phyloP scores from a whole-genome alignment of 345 rosid genomes.

The Lepidium aucheri region DNA sequence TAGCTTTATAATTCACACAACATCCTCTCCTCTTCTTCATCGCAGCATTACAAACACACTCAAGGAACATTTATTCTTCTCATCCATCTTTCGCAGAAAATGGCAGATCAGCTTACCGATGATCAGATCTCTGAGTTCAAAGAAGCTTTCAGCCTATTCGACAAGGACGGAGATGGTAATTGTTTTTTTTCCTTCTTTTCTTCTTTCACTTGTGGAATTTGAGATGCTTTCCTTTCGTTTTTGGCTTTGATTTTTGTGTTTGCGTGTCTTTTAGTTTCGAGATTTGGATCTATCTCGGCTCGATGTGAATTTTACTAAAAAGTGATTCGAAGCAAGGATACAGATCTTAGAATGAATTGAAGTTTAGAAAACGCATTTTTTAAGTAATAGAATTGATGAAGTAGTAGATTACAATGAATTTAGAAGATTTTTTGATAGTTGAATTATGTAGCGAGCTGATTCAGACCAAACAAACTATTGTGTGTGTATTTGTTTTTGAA shows the following conservation, averaged over 20 bases:
- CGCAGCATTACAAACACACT: neutral
- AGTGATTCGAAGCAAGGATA: neutral
- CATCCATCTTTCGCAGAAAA: neutral
- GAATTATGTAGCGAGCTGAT: neutral
- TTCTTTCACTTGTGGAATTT: neutral
- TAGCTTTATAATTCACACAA: neutral
- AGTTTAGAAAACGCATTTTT: neutral
- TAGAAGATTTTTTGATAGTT: neutral
- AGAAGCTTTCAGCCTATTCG: slow-evolving; percentile 46
- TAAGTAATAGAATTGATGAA: neutral
- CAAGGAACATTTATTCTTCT: neutral
- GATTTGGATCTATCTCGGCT: neutral
- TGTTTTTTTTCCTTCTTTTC: neutral
- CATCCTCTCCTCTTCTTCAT: neutral
- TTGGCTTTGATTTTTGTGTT: neutral
- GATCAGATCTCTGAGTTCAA: slow-evolving; percentile 43
- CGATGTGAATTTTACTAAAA: neutral
- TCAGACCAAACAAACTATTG: too few relatives aligned
- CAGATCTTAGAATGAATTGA: neutral
- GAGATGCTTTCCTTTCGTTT: neutral
- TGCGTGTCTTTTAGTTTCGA: too few relatives aligned
- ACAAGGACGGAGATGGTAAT: slow-evolving; percentile 49
- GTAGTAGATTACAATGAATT: too few relatives aligned
- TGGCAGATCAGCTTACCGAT: slow-evolving; percentile 47
- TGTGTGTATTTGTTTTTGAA: neutral